These are phyloP conservation scores for Theileria sp. DNA, from an alignment of 169 alveolate genomes.

Conservation along the genomic window DNA sequence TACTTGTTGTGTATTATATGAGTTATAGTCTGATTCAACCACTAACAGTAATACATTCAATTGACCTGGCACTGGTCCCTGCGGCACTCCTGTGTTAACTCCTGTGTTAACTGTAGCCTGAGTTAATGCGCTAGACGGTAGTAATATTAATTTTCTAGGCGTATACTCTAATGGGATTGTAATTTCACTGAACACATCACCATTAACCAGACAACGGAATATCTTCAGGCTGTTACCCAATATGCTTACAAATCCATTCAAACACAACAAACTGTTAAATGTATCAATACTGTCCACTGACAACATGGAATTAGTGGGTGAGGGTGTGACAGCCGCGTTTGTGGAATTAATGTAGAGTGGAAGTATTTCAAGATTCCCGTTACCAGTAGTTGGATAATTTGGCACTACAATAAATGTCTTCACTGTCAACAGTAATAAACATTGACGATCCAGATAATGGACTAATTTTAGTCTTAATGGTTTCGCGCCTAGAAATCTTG, in stretches of 20 bases:
- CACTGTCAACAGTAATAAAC: conserved; percentile 20
- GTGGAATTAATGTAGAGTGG: neutral
- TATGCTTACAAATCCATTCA: conserved; percentile 90
- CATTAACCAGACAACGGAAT: conserved; percentile 78
- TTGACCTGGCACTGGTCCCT: too few relatives aligned
- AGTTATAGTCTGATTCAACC: conserved; percentile 87
- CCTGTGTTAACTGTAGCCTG: conserved; percentile 22
- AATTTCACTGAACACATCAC: conserved; percentile 88
- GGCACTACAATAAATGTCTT: conserved; percentile 2
- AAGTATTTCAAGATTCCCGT: neutral
- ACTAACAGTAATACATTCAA: conserved; percentile 80
- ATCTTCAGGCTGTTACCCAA: conserved; percentile 84
- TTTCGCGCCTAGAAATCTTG: conserved; percentile 92
- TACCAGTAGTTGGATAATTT: neutral
- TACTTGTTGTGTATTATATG: conserved; percentile 79
- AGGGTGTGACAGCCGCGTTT: too few relatives aligned
- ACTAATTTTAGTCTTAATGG: conserved; percentile 84
- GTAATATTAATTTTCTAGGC: conserved; percentile 85
- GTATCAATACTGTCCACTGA: conserved; percentile 85
- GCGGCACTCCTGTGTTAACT: too few relatives aligned
- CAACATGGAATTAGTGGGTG: too few relatives aligned
- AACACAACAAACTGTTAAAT: conserved; percentile 81
- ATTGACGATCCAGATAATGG: neutral
- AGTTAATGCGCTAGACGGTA: conserved; percentile 80
- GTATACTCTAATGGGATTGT: conserved; percentile 87